These are phyloP conservation scores for Kingdonia uniflora DNA, from an alignment of 164 flowering plant genomes.

Conservation along the genomic window DNA sequence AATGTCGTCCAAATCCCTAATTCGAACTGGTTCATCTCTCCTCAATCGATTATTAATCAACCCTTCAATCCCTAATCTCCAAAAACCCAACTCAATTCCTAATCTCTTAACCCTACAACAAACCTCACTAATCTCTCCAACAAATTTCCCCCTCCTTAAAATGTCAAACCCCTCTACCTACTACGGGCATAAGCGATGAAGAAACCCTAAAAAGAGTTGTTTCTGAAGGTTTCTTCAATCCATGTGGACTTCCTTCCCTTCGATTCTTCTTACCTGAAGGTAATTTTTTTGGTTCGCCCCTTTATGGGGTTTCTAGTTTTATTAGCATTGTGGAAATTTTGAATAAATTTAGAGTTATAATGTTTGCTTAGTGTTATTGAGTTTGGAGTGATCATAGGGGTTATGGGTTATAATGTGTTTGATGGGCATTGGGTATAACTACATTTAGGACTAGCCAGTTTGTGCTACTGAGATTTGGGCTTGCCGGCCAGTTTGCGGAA, in stretches of 20 bases:
- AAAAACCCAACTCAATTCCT: neutral
- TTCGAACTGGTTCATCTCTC: conserved; percentile 2
- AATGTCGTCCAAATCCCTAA: conserved; percentile 3
- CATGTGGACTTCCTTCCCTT: conserved; percentile 5
- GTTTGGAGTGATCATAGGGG: neutral
- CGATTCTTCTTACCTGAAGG: conserved; percentile 1
- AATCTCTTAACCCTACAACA: neutral
- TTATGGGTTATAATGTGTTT: too few species aligned
- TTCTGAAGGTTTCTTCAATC: neutral
- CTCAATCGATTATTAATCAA: conserved; percentile 1
- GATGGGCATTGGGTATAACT: neutral
- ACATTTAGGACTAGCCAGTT: neutral
- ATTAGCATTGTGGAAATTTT: too few species aligned
- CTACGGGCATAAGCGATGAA: neutral
- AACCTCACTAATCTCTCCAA: neutral
- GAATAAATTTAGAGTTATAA: neutral
- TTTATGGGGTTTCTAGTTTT: too few species aligned
- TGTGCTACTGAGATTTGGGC: too few species aligned
- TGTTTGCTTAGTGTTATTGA: neutral
- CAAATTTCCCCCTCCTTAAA: neutral
- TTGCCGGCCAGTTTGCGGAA: too few species aligned
- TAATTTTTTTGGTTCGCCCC: neutral
- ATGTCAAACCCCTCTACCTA: neutral
- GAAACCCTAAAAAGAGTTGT: neutral
- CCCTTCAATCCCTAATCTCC: neutral